Evolutionary conservation across 2,329 filamentous ascomycete species (phyloP).

Genomic region (Penicillium freii): DNA sequence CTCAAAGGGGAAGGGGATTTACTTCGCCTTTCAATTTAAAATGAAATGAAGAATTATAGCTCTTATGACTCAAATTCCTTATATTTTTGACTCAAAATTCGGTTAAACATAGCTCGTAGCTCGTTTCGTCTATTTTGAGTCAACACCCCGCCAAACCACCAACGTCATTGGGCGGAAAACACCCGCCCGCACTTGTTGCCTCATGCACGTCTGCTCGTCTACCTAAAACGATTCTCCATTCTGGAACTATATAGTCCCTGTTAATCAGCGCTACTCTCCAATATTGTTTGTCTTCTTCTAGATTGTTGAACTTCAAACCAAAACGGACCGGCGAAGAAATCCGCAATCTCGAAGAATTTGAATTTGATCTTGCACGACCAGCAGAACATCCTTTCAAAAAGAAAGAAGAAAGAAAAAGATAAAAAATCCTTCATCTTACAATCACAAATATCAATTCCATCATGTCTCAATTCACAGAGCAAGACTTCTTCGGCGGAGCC

Average conservation of each 20-base stretch:
- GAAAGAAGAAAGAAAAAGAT: background rate
- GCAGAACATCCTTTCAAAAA: background rate
- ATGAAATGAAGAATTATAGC: background rate
- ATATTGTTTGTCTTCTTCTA: background rate
- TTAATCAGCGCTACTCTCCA: background rate
- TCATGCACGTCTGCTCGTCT: conserved; percentile 7
- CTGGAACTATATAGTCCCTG: background rate
- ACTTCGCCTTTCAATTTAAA: background rate
- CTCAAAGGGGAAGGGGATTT: background rate
- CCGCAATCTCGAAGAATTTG: background rate
- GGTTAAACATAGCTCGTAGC: background rate
- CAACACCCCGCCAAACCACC: conserved; percentile 6
- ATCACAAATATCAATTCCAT: background rate
- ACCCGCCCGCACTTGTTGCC: conserved; percentile 21
- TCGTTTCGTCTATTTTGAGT: background rate
- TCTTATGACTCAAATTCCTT: background rate
- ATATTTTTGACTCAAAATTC: background rate
- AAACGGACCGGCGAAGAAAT: background rate
- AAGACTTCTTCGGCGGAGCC: conserved; percentile 38
- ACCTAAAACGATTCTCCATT: background rate
- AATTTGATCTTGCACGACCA: background rate
- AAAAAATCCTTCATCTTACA: background rate
- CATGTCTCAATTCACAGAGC: conserved; percentile 29
- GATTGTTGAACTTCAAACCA: background rate
- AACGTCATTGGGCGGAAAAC: conserved; percentile 29